A percentile compares a stretch with the other conserved stretches of the same genome.
Conservation (phyloP, 2,329 filamentous ascomycete species). For the Pseudogymnoascus sp. region DNA sequence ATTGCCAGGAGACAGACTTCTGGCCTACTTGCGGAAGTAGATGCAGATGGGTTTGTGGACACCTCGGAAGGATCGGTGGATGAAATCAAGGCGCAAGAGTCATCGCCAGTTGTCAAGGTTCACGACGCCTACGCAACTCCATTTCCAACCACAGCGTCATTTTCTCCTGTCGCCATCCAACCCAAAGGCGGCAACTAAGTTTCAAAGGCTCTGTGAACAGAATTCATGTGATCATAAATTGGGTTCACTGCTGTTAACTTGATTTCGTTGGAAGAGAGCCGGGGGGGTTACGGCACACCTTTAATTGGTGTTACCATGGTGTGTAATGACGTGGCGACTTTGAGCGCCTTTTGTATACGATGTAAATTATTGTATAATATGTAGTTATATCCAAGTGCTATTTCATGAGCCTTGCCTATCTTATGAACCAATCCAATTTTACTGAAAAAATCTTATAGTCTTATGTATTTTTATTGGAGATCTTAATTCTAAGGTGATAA, state of each 20-base stretch:
- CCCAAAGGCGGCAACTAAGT: background rate
- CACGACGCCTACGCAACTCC: background rate
- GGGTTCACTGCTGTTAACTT: background rate
- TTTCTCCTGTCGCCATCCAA: background rate
- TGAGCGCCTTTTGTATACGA: background rate
- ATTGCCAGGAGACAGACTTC: slow-evolving; percentile 15
- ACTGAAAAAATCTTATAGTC: background rate
- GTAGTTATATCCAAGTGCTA: background rate
- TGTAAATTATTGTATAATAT: slow-evolving; percentile 8
- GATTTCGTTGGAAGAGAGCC: background rate
- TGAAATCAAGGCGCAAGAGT: background rate
- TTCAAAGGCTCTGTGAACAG: background rate
- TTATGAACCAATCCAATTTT: background rate
- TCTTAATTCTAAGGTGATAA: background rate
- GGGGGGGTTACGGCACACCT: background rate
- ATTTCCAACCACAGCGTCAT: background rate
- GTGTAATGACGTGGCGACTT: background rate
- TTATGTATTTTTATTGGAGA: background rate
- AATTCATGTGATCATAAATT: background rate
- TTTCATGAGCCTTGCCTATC: background rate
- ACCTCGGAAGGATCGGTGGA: background rate
- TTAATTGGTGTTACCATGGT: background rate
- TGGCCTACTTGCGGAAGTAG: background rate
- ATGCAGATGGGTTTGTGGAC: slow-evolving; percentile 1
- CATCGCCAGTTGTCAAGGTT: background rate